Conservation (phyloP, 768 basidiomycete genomes). For the Chalciporus pseudorubinellus region DNA sequence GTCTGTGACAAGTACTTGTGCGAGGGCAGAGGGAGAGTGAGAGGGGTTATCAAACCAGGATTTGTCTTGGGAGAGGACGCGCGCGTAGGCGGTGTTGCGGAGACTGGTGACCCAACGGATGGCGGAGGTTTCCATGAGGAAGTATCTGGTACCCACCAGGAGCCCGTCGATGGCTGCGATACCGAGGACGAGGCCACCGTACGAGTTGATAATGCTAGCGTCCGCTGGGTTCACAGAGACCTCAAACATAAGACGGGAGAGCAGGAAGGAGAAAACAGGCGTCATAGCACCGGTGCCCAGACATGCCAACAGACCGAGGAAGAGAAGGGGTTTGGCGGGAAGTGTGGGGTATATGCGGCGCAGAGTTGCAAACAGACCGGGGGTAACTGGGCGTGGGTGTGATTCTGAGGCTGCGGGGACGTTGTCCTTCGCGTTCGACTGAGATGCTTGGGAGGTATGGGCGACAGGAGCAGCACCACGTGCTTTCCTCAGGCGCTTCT, state of each 20-base stretch:
- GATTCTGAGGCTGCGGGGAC: background rate
- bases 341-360: conserved; percentile 64
- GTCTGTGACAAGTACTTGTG: conserved; percentile 82
- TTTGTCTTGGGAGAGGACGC: conserved; percentile 78
- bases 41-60: conserved; percentile 76
- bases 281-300: conserved; percentile 80
- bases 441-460: conserved; percentile 6
- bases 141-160: conserved; percentile 72
- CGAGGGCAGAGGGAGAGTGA: conserved; percentile 58
- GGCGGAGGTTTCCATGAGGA: conserved; percentile 71
- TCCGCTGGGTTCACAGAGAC: conserved; percentile 71
- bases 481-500: conserved; percentile 21
- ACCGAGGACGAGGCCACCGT: conserved; percentile 69
- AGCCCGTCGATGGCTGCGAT: conserved; percentile 76
- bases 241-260: conserved; percentile 76
- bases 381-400: background rate
- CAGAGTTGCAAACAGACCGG: conserved; percentile 39
- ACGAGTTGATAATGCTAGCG: conserved; percentile 57
- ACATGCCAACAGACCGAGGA: conserved; percentile 68
- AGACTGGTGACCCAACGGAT: conserved; percentile 73
- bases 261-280: conserved; percentile 87
- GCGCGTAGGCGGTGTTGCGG: conserved; percentile 52
- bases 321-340: conserved; percentile 68
- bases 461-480: background rate
- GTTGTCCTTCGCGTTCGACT: background rate